A percentile compares a stretch with the other conserved stretches of the same genome.
phyloP scores from a whole-genome alignment of 345 rosid genomes.

The thale cress (Arabidopsis thaliana) region TAIR10.1 NC_003074.8:8939501-8940000 shows the following conservation, averaged over 20 bases:
- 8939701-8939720: conserved; percentile 21
- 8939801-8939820: neutral
- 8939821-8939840: no score
- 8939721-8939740: conserved; percentile 17
- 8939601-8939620: conserved; percentile 3
- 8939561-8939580: neutral
- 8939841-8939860: neutral
- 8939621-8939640: conserved; percentile 26
- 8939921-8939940: conserved; percentile 8
- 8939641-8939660: neutral
- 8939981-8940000: conserved; percentile 20
- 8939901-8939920: no score
- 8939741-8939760: neutral
- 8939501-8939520: conserved; percentile 17
- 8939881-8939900: neutral
- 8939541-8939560: conserved; percentile 21
- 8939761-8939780: neutral
- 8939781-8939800: neutral
- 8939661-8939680: neutral
- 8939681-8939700: conserved; percentile 27
- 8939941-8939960: neutral
- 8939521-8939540: neutral
- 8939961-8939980: neutral
- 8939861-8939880: neutral
- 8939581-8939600: conserved; percentile 10